Evolutionary conservation across 345 rosid genomes (phyloP).

Genomic region (Bruguiera sexangula): DNA sequence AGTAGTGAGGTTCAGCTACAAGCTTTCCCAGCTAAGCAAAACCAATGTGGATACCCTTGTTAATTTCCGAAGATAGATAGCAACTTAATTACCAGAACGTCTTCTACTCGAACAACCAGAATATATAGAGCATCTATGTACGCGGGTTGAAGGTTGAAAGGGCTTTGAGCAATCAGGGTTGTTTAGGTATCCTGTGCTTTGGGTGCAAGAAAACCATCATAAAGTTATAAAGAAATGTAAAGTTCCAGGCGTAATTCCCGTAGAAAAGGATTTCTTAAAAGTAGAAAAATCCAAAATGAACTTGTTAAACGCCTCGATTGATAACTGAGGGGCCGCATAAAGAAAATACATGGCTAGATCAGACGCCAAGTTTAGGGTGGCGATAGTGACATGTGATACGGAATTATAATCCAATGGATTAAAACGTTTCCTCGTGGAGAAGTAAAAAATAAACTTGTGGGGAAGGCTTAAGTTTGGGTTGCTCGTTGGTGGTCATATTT

Average conservation of each 20-base stretch:
- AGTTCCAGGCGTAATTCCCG: neutral
- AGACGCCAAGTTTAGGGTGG: slow-evolving; percentile 19
- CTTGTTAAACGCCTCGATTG: too few relatives aligned
- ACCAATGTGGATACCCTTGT: slow-evolving; percentile 13
- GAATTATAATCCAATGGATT: slow-evolving; percentile 5
- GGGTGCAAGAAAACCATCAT: slow-evolving; percentile 22
- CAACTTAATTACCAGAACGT: neutral
- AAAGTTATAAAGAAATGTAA: neutral
- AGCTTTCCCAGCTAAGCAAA: slow-evolving; percentile 13
- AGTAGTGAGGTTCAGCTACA: slow-evolving; percentile 16
- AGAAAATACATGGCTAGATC: slow-evolving; percentile 6
- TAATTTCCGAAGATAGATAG: neutral
- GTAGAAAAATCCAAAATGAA: neutral
- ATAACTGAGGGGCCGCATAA: neutral
- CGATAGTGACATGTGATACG: neutral
- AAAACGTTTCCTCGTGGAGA: slow-evolving; percentile 8
- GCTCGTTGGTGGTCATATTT: neutral
- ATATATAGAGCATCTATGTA: neutral
- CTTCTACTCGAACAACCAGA: neutral
- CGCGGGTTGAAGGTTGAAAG: neutral
- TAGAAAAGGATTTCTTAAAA: slow-evolving; percentile 8
- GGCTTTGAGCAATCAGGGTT: neutral
- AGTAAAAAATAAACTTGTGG: neutral
- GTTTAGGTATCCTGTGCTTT: slow-evolving; percentile 16
- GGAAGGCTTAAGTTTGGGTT: too few relatives aligned